phyloP scores from a whole-genome alignment of 441 rosid genomes.

The Populus trichocarpa region DNA sequence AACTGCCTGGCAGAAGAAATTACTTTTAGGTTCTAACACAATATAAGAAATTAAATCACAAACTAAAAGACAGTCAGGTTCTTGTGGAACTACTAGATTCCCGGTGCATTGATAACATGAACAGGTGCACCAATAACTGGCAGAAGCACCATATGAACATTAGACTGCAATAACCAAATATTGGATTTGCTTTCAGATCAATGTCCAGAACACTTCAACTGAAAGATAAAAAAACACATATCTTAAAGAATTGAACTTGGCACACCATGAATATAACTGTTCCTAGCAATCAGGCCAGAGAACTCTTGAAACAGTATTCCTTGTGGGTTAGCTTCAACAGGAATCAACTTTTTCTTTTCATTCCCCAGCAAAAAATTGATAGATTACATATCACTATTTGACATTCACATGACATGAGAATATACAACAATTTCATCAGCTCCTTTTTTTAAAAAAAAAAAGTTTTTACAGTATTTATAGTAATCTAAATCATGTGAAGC shows the following conservation, averaged over 20 bases:
- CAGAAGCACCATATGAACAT: not conserved
- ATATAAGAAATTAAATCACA: not conserved
- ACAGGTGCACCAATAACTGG: not conserved
- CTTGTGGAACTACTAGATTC: not conserved
- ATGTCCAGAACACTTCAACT: not conserved
- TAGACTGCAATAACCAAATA: not conserved
- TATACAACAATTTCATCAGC: not conserved
- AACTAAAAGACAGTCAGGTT: not conserved
- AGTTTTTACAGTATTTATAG: not conserved
- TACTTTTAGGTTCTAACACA: not conserved
- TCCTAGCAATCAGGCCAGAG: not conserved
- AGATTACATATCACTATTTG: not conserved
- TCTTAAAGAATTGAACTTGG: not conserved
- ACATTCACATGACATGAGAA: not conserved
- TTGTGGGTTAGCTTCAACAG: not conserved
- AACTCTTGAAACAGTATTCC: not conserved
- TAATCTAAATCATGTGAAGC: not conserved
- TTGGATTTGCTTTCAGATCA: not conserved
- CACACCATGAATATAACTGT: not conserved
- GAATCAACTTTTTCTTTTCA: too few relatives aligned
- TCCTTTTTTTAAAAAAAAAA: not conserved
- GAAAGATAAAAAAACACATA: not conserved
- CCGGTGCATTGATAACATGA: not conserved
- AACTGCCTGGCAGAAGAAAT: not conserved
- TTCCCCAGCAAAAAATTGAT: not conserved